Base-by-base conservation (phyloP, 1,139 yeast species). In the Taphrina populina region DNA sequence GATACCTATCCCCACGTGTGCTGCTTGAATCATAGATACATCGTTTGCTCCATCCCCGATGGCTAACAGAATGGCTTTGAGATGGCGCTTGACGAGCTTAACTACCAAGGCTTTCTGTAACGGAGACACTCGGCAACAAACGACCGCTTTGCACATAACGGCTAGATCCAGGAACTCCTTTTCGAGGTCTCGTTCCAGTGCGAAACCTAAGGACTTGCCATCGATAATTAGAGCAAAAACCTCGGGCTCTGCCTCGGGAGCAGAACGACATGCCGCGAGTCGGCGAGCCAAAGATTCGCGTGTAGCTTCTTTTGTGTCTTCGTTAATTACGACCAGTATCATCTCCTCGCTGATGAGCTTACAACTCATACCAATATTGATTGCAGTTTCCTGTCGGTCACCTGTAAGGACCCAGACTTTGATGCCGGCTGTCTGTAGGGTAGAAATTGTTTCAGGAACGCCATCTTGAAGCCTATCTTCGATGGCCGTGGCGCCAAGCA, bases 21-120 rank as follows among this genome's bases (percentile, higher is more conserved):
- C 98, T 11, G 97, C 96, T 70, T 92, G 98, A 64, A 92, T 92
- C 99, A 92, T 92, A 41, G 95, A 86, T 27, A 92, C 98, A 73
- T 92, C 99, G 67, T 92, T 92, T 2, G 98, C 96, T 64, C 98
- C 99, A 71, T 92, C 99, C 54, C 99, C 99, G 67, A 92, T 85
- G 0, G 98, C 97, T 60, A 94, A 75, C 23, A 94, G 72, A 64
- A 92, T 73, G 0, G 95, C 84, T 58, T 83, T 80, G 62, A 84
- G 80, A 56, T 71, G 67, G 65, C 87, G 82, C 65, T 87, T 83
- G 32, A 92, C 97, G 73, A 94, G 78, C 66, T 87, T 88, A 26
- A 94, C 98, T 40, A 94, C 98, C 41, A 90, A 76, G 0, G 99
- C 98, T 69, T 94, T 94, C 68, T 94, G 99, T 58, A 94, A 76